Evolutionary conservation across 805 yeast species (phyloP).

Genomic region (Candida pseudofarinosa): DNA sequence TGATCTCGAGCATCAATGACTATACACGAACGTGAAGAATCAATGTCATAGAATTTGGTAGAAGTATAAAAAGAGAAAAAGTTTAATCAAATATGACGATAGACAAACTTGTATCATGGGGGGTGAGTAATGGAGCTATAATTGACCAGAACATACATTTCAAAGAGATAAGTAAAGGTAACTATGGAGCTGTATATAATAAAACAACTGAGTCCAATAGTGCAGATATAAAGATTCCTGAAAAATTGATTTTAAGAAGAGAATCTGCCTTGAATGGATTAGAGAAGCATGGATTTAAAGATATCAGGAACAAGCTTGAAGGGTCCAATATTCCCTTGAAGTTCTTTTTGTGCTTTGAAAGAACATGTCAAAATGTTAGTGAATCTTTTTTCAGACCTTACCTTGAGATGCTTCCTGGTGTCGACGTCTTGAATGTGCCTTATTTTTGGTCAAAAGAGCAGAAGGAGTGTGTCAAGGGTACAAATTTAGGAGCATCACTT

Average conservation of each 20-base stretch:
- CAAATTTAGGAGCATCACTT: constrained; percentile 62
- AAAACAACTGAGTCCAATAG: constrained; percentile 2
- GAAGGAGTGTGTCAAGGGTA: constrained; percentile 51
- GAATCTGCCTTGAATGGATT: neutral
- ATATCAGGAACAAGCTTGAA: constrained; percentile 10
- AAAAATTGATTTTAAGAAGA: neutral
- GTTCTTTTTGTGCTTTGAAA: constrained; percentile 30
- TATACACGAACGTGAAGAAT: too few relatives aligned
- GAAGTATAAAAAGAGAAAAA: too few relatives aligned
- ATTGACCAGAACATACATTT: constrained; percentile 22
- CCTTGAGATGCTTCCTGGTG: constrained; percentile 29
- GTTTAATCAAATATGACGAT: neutral
- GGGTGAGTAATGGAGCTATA: constrained; percentile 24
- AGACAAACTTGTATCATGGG: constrained; percentile 27
- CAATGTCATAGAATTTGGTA: too few relatives aligned
- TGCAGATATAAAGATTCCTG: neutral
- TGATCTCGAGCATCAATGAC: neutral
- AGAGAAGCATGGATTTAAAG: constrained; percentile 1
- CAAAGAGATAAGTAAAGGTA: constrained; percentile 13
- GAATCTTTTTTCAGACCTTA: constrained; percentile 26
- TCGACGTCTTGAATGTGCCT: constrained; percentile 53
- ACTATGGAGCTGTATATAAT: constrained; percentile 23
- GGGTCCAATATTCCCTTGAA: constrained; percentile 31
- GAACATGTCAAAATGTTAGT: constrained; percentile 9
- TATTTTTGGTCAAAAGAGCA: constrained; percentile 59